Evolutionary conservation across 2,329 filamentous ascomycete genomes (phyloP).

Genomic region (Aspergillus aculeatus): DNA sequence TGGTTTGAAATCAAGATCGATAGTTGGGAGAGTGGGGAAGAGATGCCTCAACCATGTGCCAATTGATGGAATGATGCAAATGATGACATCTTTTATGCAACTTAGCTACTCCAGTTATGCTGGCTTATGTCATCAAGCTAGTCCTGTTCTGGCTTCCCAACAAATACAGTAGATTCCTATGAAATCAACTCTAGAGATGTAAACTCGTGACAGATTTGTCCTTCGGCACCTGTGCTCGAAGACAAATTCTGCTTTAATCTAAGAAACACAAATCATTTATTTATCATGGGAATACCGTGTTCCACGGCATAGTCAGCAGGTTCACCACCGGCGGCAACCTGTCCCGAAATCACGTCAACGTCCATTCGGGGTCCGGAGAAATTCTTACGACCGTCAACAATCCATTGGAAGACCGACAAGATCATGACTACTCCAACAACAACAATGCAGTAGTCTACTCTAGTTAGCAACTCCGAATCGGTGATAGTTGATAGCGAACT

Average conservation of each 20-base stretch:
- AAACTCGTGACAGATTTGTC: not conserved
- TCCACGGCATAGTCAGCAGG: constrained; percentile 4
- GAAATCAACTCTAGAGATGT: not conserved
- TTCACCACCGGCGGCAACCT: not conserved
- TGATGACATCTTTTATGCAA: not conserved
- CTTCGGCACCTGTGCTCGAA: not conserved
- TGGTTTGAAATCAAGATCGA: not conserved
- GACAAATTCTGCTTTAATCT: not conserved
- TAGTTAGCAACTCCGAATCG: constrained; percentile 1
- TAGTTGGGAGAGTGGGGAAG: not conserved
- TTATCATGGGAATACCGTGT: not conserved
- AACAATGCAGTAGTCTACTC: constrained; percentile 46
- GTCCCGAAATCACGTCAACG: constrained; percentile 27
- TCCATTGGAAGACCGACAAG: constrained; percentile 59
- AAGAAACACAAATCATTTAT: not conserved
- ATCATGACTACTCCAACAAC: constrained; percentile 59
- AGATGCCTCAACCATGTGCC: not conserved
- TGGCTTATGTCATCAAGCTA: not conserved
- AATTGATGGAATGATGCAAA: not conserved
- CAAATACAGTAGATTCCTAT: not conserved
- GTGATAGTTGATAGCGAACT: constrained; percentile 21
- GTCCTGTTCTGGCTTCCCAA: not conserved
- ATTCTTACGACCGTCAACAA: constrained; percentile 61
- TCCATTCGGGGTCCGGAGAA: constrained; percentile 55
- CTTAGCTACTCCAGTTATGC: not conserved